Percentiles rank a stretch among this genome's conserved stretches.
phyloP scores from a whole-genome alignment of 176 grass and related monocot species.

The Oryza brachyantha region DNA sequence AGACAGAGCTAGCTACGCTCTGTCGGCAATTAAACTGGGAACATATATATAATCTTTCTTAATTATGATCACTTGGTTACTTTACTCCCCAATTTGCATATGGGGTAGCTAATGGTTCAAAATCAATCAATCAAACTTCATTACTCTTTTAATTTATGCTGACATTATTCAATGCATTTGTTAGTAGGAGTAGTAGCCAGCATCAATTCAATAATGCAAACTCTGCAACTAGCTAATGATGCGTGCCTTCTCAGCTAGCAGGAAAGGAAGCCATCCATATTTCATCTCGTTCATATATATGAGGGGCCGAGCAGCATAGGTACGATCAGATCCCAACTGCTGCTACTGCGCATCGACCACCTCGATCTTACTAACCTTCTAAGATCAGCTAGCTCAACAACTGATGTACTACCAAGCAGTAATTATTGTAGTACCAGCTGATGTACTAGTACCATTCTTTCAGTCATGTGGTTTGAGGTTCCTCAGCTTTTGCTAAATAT shows the following conservation, averaged over 20 bases:
- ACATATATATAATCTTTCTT: not conserved
- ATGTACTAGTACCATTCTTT: no score
- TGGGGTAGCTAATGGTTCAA: not conserved
- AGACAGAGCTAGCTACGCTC: not conserved
- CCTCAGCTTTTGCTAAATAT: not conserved
- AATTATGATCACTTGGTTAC: not conserved
- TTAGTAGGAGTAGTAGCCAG: not conserved
- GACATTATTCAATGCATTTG: not conserved
- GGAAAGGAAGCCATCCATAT: no score
- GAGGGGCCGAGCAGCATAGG: not conserved
- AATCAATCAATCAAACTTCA: not conserved
- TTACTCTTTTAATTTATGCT: not conserved
- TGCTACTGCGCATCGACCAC: not conserved
- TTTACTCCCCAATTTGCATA: not conserved
- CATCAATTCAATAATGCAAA: not conserved
- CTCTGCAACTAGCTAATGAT: not conserved
- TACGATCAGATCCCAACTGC: slow-evolving; percentile 10
- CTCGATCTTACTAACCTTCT: slow-evolving; percentile 27
- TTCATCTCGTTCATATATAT: no score
- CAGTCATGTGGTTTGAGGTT: no score
- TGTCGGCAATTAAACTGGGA: not conserved
- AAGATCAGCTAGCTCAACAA: slow-evolving; percentile 14
- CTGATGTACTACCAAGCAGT: not conserved
- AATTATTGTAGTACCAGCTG: slow-evolving; percentile 25
- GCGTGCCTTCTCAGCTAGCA: slow-evolving; percentile 19